phyloP scores from a whole-genome alignment of 2,329 filamentous ascomycete genomes.

The Chaetomium olivaceum region DNA sequence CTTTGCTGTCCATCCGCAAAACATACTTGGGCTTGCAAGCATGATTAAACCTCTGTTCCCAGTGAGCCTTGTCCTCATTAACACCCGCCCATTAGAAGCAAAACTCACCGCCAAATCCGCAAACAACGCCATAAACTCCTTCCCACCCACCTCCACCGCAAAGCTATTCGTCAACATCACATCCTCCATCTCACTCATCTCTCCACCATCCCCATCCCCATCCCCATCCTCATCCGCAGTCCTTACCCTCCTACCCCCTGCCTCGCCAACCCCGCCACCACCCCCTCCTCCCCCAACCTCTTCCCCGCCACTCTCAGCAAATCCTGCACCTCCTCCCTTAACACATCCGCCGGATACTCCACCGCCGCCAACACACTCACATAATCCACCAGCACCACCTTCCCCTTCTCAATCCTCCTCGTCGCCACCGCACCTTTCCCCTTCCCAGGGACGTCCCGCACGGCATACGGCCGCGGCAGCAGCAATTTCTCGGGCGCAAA shows the following conservation, averaged over 20 bases:
- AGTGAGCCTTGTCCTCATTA: not conserved
- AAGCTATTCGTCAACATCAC: slow-evolving; percentile 42
- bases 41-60: slow-evolving; percentile 34
- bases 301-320: slow-evolving; percentile 36
- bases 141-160: slow-evolving; percentile 32
- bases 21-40: slow-evolving; percentile 35
- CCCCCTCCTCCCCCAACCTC: slow-evolving; percentile 35
- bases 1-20: too few species aligned
- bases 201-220: not conserved
- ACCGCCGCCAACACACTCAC: slow-evolving; percentile 37
- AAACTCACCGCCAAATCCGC: slow-evolving; percentile 30
- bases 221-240: slow-evolving; percentile 1
- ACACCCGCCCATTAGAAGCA: not conserved
- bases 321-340: slow-evolving; percentile 35
- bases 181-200: slow-evolving; percentile 38
- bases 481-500: slow-evolving; percentile 16
- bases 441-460: slow-evolving; percentile 37
- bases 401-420: slow-evolving; percentile 35
- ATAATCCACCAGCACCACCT: slow-evolving; percentile 38
- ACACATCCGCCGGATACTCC: slow-evolving; percentile 37
- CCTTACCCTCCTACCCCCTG: slow-evolving; percentile 24
- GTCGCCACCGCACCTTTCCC: slow-evolving; percentile 39
- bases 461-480: slow-evolving; percentile 32
- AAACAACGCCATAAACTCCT: slow-evolving; percentile 32
- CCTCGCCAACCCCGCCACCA: slow-evolving; percentile 35